These are phyloP conservation scores for Populus ilicifolia DNA, from an alignment of 345 rosid species.

Conservation along the genomic window DNA sequence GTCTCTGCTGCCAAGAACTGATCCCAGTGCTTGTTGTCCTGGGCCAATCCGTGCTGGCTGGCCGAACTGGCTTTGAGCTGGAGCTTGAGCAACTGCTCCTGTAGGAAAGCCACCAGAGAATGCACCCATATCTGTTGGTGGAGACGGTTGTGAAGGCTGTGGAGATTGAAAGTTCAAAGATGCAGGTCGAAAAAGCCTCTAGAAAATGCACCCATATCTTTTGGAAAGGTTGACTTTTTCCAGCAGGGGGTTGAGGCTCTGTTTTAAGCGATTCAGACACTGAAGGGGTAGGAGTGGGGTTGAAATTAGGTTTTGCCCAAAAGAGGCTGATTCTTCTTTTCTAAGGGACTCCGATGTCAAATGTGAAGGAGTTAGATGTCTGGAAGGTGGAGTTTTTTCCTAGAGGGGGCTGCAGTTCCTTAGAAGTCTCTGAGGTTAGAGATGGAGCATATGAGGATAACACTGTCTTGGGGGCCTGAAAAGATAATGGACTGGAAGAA, in stretches of 20 bases:
- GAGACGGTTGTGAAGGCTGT: constrained; percentile 54
- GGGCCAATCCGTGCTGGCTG: constrained; percentile 73
- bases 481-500: constrained; percentile 30
- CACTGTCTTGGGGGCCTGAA: constrained; percentile 33
- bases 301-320: background rate
- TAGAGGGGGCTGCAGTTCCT: constrained; percentile 3
- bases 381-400: constrained; percentile 17
- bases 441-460: constrained; percentile 12
- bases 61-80: constrained; percentile 65
- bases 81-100: constrained; percentile 45
- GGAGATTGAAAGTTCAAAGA: constrained; percentile 73
- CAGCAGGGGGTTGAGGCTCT: background rate
- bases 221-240: constrained; percentile 4
- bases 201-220: too few relatives aligned
- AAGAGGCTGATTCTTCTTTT: constrained; percentile 1
- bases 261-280: background rate
- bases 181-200: constrained; percentile 68
- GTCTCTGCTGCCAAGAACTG: constrained; percentile 91
- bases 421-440: constrained; percentile 2
- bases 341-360: constrained; percentile 5
- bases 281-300: background rate
- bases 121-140: constrained; percentile 44
- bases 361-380: constrained; percentile 9
- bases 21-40: constrained; percentile 86
- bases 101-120: constrained; percentile 57